A percentile compares a stretch with the other conserved stretches of the same genome.
These are phyloP conservation scores for Coniochaeta sp. DNA, from an alignment of 2,329 filamentous ascomycete species.

Conservation along the genomic window DNA sequence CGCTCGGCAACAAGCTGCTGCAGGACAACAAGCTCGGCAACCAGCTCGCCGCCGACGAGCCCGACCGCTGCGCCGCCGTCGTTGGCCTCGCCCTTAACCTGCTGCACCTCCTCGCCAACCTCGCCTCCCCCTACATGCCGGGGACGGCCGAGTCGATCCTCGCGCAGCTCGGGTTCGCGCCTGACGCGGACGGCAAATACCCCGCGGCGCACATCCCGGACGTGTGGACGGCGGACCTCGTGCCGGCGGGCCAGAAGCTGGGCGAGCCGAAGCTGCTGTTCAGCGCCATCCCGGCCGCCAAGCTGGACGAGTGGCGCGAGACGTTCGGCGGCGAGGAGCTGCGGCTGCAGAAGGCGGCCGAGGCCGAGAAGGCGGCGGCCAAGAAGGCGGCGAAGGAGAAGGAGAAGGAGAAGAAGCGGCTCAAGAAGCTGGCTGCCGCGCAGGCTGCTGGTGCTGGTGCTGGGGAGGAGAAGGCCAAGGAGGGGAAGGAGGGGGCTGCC, in stretches of 20 bases:
- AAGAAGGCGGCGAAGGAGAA: slow-evolving; percentile 43
- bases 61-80: slow-evolving; percentile 47
- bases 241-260: slow-evolving; percentile 72
- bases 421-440: slow-evolving; percentile 24
- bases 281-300: slow-evolving; percentile 72
- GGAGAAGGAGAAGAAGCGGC: slow-evolving; percentile 42
- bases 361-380: slow-evolving; percentile 39
- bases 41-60: slow-evolving; percentile 42
- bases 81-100: slow-evolving; percentile 78
- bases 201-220: slow-evolving; percentile 56
- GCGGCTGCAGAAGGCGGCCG: slow-evolving; percentile 61
- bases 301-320: slow-evolving; percentile 76
- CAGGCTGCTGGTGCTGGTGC: not conserved
- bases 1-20: slow-evolving; percentile 40
- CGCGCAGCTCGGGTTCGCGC: slow-evolving; percentile 58
- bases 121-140: slow-evolving; percentile 82
- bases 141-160: slow-evolving; percentile 69
- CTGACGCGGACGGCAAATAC: slow-evolving; percentile 16
- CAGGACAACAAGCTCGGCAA: slow-evolving; percentile 36
- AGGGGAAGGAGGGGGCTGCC: slow-evolving; percentile 22
- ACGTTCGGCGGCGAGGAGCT: slow-evolving; percentile 60
- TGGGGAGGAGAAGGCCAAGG: slow-evolving; percentile 18
- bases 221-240: slow-evolving; percentile 51
- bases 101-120: slow-evolving; percentile 70
- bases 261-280: slow-evolving; percentile 76